Conservation (phyloP, 2,329 filamentous ascomycete species). For the Aurifilum marmelostoma region DNA sequence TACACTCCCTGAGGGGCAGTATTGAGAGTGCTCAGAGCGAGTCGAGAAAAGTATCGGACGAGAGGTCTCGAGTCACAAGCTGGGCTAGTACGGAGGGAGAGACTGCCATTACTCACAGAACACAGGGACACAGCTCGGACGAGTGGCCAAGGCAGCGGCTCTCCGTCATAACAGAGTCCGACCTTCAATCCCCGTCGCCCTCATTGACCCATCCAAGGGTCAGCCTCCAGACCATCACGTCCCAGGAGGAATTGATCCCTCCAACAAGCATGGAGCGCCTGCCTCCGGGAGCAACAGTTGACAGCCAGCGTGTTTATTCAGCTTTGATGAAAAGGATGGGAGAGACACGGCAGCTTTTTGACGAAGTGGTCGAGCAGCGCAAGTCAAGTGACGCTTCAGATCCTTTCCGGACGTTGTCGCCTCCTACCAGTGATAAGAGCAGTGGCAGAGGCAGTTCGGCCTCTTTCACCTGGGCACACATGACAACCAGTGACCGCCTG, state of each 20-base stretch:
- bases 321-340: constrained; percentile 63
- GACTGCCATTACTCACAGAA: constrained; percentile 53
- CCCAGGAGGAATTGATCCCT: constrained; percentile 27
- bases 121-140: constrained; percentile 36
- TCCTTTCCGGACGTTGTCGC: constrained; percentile 27
- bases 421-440: constrained; percentile 20
- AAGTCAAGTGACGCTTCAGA: constrained; percentile 30
- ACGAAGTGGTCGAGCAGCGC: constrained; percentile 30
- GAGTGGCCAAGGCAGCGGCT: constrained; percentile 60
- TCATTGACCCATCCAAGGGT: constrained; percentile 37
- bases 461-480: background rate
- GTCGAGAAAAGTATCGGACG: constrained; percentile 45
- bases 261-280: constrained; percentile 9
- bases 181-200: constrained; percentile 47
- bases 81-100: constrained; percentile 68
- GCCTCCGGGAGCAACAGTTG: constrained; percentile 42
- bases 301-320: constrained; percentile 64
- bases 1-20: constrained; percentile 59
- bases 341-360: constrained; percentile 41
- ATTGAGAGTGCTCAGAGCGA: constrained; percentile 52
- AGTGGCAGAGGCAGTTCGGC: constrained; percentile 5
- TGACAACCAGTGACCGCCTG: background rate
- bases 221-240: constrained; percentile 35
- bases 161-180: constrained; percentile 66
- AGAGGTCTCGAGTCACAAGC: constrained; percentile 70